Base-by-base conservation (phyloP, 2,329 filamentous ascomycete species). In the Clonostachys solani region DNA sequence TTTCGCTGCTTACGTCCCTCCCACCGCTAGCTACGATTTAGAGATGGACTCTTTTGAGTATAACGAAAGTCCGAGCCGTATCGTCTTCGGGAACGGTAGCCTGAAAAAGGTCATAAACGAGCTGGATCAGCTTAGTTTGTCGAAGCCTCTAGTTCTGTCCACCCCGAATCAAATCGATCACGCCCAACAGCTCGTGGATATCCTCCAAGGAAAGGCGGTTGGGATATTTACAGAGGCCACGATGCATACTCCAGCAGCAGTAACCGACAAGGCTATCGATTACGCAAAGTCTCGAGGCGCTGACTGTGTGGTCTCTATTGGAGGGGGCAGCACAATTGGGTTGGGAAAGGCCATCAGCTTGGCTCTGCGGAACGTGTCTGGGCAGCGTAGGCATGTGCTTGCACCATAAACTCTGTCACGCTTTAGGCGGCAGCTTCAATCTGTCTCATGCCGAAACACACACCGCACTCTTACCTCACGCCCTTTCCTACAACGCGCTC, bases 391-490 rank as follows among this genome's bases (percentile, higher is more conserved):
- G 74, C 45, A 85, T 86, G 79, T 73, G 78, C 3, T 71, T 86
- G 13, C 83, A 86, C 57, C 83, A 86, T 62, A 87, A 86, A 59
- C 72, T 87, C 3, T 85, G 81, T 63, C 83, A 86, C 57, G 79
- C 78, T 0, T 67, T 86, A 2, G 83, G 81, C 19, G 83, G 83
- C 9, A 77, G 71, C 54, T 83, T 86, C 61, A 75, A 78, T 50
- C 70, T 87, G 7, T 80, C 83, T 0, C 82, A 87, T 50, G 80
- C 82, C 2, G 80, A 85, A 59, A 85, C 81, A 0, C 83, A 86
- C 55, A 81, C 81, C 1, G 75, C 80, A 33, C 72, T 86, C 2
- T 66, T 86, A 8, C 81, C 82, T 1, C 82, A 86, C 55, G 78
- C 80, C 0, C 63, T 86, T 3, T 77, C 81, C 3, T 86, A 84